Evolutionary conservation across 495 filamentous ascomycete genomes (phyloP).

Genomic region (Halenospora varia): DNA sequence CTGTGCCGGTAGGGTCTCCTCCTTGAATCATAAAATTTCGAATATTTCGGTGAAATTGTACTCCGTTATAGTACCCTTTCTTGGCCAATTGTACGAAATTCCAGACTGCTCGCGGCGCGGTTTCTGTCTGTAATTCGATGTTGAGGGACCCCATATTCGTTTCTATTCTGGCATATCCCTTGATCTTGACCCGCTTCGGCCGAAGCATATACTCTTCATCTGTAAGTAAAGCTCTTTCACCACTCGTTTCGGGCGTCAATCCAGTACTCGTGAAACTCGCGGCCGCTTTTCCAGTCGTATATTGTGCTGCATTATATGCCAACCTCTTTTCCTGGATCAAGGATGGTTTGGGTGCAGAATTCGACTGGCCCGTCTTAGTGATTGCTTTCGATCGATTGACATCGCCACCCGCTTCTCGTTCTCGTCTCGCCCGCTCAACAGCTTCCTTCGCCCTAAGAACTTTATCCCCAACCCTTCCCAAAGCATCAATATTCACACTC

Average conservation of each 20-base stretch:
- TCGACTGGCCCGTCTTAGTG: conserved; percentile 31
- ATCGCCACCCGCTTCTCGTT: conserved; percentile 43
- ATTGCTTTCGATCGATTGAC: conserved; percentile 45
- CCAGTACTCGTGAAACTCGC: conserved; percentile 95
- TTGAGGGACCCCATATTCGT: conserved; percentile 81
- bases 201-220: conserved; percentile 97
- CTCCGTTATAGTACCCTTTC: conserved; percentile 80
- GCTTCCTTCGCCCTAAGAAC: conserved; percentile 90
- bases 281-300: conserved; percentile 89
- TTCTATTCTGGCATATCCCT: conserved; percentile 84
- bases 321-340: conserved; percentile 44
- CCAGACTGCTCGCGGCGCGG: conserved; percentile 89
- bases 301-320: conserved; percentile 80
- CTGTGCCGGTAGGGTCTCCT: conserved; percentile 89
- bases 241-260: conserved; percentile 84
- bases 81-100: conserved; percentile 91
- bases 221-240: conserved; percentile 76
- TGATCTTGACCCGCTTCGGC: conserved; percentile 78
- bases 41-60: conserved; percentile 89
- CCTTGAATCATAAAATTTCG: conserved; percentile 97
- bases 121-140: conserved; percentile 86
- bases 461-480: conserved; percentile 77
- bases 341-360: conserved; percentile 20
- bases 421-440: conserved; percentile 72
- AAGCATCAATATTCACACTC: conserved; percentile 68